Evolutionary conservation across 495 filamentous ascomycete genomes (phyloP).

Genomic region (Penicillium fimorum): DNA sequence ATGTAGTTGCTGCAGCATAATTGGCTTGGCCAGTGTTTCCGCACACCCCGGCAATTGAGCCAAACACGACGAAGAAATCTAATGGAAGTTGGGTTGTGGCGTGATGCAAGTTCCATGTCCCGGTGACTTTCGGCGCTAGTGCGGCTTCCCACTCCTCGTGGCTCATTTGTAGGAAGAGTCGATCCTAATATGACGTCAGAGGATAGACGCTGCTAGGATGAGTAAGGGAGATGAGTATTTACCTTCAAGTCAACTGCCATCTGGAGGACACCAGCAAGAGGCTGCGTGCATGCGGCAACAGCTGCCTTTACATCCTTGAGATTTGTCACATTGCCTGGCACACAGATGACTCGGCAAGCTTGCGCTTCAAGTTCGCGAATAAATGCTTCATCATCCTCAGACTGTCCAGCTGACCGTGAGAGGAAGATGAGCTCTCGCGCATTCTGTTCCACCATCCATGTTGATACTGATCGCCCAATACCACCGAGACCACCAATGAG

Average conservation of each 20-base stretch:
- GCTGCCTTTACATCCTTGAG: conserved; percentile 12
- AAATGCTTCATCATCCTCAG: conserved; percentile 20
- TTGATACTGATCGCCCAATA: conserved; percentile 53
- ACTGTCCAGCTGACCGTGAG: conserved; percentile 22
- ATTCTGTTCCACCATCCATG: conserved; percentile 56
- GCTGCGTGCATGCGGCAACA: conserved; percentile 2
- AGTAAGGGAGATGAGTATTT: not conserved
- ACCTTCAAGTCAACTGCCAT: conserved; percentile 30
- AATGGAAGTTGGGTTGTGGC: not conserved
- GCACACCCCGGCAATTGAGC: conserved; percentile 3
- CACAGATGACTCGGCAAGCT: conserved; percentile 16
- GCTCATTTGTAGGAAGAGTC: conserved; percentile 1
- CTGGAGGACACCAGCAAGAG: conserved; percentile 32
- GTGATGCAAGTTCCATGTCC: conserved; percentile 7
- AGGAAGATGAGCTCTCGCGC: conserved; percentile 53
- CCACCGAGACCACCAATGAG: conserved; percentile 52
- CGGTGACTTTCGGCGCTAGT: conserved; percentile 3
- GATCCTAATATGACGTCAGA: not conserved
- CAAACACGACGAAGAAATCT: conserved; percentile 7
- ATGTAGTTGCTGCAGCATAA: conserved; percentile 3
- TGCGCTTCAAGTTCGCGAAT: conserved; percentile 33
- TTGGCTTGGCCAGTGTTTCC: conserved; percentile 6
- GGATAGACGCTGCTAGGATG: not conserved
- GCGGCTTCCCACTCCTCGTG: conserved; percentile 6
- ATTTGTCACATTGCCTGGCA: conserved; percentile 18